Evolutionary conservation across 495 filamentous ascomycete species (phyloP).

Genomic region (Ascobolus immersus): DNA sequence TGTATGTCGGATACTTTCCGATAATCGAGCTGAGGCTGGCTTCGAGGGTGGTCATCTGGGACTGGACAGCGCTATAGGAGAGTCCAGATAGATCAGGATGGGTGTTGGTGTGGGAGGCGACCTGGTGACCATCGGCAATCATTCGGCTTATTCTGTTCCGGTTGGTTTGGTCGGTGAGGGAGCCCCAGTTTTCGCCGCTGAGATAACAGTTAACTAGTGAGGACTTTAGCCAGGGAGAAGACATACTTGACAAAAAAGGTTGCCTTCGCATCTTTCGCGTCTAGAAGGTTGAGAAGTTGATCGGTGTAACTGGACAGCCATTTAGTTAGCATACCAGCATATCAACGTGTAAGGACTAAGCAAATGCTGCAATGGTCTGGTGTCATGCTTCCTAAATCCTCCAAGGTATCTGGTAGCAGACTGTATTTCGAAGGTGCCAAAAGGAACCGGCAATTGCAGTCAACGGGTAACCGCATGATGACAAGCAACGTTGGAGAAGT

Average conservation of each 20-base stretch:
- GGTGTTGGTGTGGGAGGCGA: slow-evolving; percentile 49
- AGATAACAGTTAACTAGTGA: background rate
- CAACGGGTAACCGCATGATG: background rate
- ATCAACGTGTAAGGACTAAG: too few relatives aligned
- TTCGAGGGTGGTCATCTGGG: slow-evolving; percentile 41
- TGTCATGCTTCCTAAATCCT: too few relatives aligned
- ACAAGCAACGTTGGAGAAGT: background rate
- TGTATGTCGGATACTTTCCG: slow-evolving; percentile 36
- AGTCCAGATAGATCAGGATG: slow-evolving; percentile 35
- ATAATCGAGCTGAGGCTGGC: slow-evolving; percentile 38
- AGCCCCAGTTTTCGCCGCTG: slow-evolving; percentile 32
- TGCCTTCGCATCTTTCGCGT: slow-evolving; percentile 33
- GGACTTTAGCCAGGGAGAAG: background rate
- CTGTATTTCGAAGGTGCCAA: too few relatives aligned
- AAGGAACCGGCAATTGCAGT: too few relatives aligned
- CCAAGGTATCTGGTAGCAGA: too few relatives aligned
- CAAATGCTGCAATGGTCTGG: too few relatives aligned
- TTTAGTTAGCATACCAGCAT: slow-evolving; percentile 42
- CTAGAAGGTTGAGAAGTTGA: slow-evolving; percentile 40
- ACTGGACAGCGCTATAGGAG: slow-evolving; percentile 21
- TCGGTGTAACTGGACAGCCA: slow-evolving; percentile 33
- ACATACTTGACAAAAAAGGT: slow-evolving; percentile 43
- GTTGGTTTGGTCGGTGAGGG: slow-evolving; percentile 16
- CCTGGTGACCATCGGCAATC: slow-evolving; percentile 36
- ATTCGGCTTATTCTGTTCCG: slow-evolving; percentile 30